Evolutionary conservation across 1,139 yeast species (phyloP).

Genomic region (Eremothecium cymbalariae): DNA sequence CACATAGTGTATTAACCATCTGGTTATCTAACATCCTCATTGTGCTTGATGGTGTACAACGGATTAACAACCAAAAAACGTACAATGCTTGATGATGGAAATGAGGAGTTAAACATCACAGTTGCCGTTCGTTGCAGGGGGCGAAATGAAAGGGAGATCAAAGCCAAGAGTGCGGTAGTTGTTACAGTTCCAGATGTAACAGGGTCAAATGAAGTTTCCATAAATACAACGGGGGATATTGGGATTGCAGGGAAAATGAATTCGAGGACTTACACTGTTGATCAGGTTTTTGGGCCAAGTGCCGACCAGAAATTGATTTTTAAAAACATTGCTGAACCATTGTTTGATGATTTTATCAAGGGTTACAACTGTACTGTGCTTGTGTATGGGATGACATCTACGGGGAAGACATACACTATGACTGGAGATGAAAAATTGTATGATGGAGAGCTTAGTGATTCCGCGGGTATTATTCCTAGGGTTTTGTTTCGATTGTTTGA

Average conservation of each 20-base stretch:
- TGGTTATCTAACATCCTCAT: no score
- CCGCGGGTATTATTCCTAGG: constrained; percentile 65
- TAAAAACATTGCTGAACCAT: constrained; percentile 54
- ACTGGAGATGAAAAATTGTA: constrained; percentile 46
- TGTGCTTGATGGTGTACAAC: no score
- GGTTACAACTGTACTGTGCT: constrained; percentile 70
- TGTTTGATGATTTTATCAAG: constrained; percentile 55
- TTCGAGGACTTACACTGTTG: constrained; percentile 52
- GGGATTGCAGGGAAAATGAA: constrained; percentile 38
- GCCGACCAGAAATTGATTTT: constrained; percentile 56
- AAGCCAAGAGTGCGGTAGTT: constrained; percentile 64
- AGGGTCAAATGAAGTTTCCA: constrained; percentile 34
- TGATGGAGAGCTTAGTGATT: constrained; percentile 53
- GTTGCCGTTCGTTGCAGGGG: constrained; percentile 89
- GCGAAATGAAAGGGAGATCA: constrained; percentile 61
- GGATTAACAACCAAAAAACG: background rate
- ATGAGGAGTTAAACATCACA: constrained; percentile 45
- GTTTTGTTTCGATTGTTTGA: constrained; percentile 49
- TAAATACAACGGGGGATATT: constrained; percentile 36
- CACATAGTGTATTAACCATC: no score
- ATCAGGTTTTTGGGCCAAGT: constrained; percentile 65
- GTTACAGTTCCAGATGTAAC: constrained; percentile 49
- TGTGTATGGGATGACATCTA: constrained; percentile 76
- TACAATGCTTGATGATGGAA: constrained; percentile 4
- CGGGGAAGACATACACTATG: constrained; percentile 78